Conservation (phyloP, 768 basidiomycete genomes). For the Chlorophyllum brunneum region DNA sequence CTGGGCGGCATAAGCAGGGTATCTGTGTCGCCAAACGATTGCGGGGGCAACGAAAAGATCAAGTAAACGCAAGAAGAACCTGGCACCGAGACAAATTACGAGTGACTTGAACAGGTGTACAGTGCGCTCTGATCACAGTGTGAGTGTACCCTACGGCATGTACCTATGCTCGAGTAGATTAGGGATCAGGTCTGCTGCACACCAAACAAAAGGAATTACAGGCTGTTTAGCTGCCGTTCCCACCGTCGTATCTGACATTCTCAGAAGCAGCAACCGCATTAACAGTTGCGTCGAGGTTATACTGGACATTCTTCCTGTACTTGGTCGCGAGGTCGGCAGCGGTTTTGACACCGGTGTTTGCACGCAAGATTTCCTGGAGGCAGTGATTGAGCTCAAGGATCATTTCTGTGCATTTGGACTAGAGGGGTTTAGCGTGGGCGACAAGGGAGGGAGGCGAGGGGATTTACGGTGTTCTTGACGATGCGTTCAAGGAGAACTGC, state of each 20-base stretch:
- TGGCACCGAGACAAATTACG: background rate
- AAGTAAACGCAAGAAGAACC: background rate
- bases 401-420: conserved; percentile 94
- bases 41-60: background rate
- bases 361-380: conserved; percentile 80
- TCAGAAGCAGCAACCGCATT: conserved; percentile 6
- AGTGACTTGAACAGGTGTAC: too few species aligned
- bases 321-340: conserved; percentile 83
- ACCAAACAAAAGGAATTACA: background rate
- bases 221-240: background rate
- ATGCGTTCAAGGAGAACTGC: conserved; percentile 88
- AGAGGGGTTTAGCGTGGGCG: background rate
- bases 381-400: conserved; percentile 87
- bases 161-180: too few species aligned
- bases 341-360: conserved; percentile 72
- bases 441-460: conserved; percentile 13
- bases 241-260: background rate
- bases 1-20: conserved; percentile 2
- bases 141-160: background rate
- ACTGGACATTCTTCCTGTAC: conserved; percentile 91
- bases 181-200: too few species aligned
- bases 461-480: conserved; percentile 77
- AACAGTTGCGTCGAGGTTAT: conserved; percentile 77
- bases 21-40: background rate
- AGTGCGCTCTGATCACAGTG: too few species aligned